Conservation (phyloP, 2,329 filamentous ascomycete genomes). For the Aschersonia sp. region DNA sequence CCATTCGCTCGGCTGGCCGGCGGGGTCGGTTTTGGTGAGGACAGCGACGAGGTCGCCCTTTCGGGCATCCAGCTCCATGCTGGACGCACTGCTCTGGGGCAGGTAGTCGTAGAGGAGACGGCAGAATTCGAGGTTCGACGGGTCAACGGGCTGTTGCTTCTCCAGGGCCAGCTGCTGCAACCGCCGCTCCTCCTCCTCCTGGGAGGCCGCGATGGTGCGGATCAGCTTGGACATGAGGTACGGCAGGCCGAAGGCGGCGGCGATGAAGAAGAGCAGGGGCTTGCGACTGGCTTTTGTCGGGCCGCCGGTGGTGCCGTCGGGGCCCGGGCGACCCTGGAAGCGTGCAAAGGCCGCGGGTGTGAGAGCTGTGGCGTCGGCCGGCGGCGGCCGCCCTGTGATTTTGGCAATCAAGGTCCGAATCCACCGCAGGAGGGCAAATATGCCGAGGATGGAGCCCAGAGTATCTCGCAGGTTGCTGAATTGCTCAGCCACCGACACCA, state of each 20-base stretch:
- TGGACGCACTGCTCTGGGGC: conserved; percentile 48
- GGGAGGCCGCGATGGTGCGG: conserved; percentile 63
- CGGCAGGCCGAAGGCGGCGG: conserved; percentile 87
- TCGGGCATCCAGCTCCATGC: conserved; percentile 77
- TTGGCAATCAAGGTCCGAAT: conserved; percentile 83
- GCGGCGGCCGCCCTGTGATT: conserved; percentile 78
- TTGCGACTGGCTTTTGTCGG: conserved; percentile 74
- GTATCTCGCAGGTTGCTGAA: conserved; percentile 89
- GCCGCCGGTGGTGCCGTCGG: conserved; percentile 46
- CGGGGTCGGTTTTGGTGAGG: conserved; percentile 78
- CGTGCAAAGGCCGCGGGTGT: conserved; percentile 83
- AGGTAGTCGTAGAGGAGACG: conserved; percentile 88
- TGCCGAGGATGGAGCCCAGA: conserved; percentile 81
- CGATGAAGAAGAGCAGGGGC: conserved; percentile 87
- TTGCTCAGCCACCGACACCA: conserved; percentile 96
- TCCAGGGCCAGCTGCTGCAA: conserved; percentile 37
- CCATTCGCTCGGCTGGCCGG: conserved; percentile 89
- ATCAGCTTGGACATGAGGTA: conserved; percentile 98
- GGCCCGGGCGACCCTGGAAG: conserved; percentile 56
- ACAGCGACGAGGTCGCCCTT: conserved; percentile 95
- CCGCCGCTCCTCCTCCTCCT: conserved; percentile 65
- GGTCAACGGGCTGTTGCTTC: conserved; percentile 51
- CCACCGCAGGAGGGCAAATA: conserved; percentile 94
- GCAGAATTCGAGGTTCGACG: conserved; percentile 90
- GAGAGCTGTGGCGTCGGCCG: conserved; percentile 72